Conservation (phyloP, 306 rosid genomes). For the Casuarina cunninghamiana region DNA sequence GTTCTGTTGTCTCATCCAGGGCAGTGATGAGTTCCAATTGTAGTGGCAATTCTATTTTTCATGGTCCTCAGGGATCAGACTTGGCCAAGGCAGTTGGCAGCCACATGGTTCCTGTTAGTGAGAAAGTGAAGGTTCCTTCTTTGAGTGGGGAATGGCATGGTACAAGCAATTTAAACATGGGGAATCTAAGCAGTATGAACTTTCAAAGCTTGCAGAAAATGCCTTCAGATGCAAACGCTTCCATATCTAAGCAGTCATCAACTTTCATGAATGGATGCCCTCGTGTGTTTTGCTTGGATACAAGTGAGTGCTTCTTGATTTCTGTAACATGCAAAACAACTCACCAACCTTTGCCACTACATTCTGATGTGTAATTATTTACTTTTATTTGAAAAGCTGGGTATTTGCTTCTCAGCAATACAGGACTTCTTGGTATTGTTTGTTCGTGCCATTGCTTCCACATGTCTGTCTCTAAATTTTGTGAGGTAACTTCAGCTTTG, state of each 20-base stretch:
- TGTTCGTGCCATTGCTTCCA: conserved; percentile 63
- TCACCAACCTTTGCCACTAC: not conserved
- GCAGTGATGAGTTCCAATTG: conserved; percentile 24
- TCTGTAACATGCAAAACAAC: not conserved
- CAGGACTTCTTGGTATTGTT: conserved; percentile 59
- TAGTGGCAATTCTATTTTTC: conserved; percentile 25
- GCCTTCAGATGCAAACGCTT: conserved; percentile 18
- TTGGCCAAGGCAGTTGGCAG: conserved; percentile 19
- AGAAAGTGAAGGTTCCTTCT: conserved; percentile 25
- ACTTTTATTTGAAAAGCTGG: conserved; percentile 35
- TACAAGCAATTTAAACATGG: conserved; percentile 17
- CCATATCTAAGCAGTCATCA: conserved; percentile 18
- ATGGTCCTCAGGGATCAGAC: conserved; percentile 33
- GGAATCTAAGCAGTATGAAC: conserved; percentile 20
- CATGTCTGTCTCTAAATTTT: conserved; percentile 72
- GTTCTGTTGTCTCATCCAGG: conserved; percentile 20
- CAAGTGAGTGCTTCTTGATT: conserved; percentile 29
- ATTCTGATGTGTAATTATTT: conserved; percentile 9
- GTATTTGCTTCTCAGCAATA: conserved; percentile 40
- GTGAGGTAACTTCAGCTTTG: conserved; percentile 49
- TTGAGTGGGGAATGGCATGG: conserved; percentile 25
- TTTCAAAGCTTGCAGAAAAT: conserved; percentile 17
- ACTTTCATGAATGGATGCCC: conserved; percentile 38
- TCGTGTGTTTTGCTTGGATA: conserved; percentile 35
- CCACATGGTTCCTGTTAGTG: conserved; percentile 26